Percentiles rank a stretch among this genome's conserved stretches.
phyloP scores from a whole-genome alignment of 1,284 basidiomycete genomes.

The Mycena citricolor region DNA sequence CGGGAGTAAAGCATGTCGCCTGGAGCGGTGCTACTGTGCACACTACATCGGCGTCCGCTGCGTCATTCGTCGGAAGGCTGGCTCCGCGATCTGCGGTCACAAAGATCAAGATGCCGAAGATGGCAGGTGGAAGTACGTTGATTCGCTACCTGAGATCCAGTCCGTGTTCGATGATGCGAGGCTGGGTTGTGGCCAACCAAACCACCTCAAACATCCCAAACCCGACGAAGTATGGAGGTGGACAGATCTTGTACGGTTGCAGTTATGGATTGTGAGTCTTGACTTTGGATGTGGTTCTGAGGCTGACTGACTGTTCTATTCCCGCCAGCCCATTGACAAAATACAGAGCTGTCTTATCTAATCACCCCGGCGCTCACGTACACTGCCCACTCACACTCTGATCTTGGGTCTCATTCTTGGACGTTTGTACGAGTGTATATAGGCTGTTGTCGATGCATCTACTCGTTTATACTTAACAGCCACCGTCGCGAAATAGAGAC shows the following conservation, averaged over 20 bases:
- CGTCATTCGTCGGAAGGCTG: constrained; percentile 18
- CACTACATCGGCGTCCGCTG: constrained; percentile 13
- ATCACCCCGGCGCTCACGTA: too few relatives aligned
- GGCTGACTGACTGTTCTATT: not conserved
- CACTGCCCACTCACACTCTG: too few relatives aligned
- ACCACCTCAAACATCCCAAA: constrained; percentile 70
- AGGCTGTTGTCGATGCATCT: too few relatives aligned
- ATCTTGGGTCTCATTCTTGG: too few relatives aligned
- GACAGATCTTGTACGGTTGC: constrained; percentile 72
- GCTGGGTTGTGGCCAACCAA: constrained; percentile 67
- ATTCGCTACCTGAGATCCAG: constrained; percentile 73
- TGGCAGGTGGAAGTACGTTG: constrained; percentile 69
- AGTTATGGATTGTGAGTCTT: constrained; percentile 81
- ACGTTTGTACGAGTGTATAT: too few relatives aligned
- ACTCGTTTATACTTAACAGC: too few relatives aligned
- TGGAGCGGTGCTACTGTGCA: constrained; percentile 67
- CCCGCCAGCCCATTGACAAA: too few relatives aligned
- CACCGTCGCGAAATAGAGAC: too few relatives aligned
- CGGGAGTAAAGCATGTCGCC: constrained; percentile 49
- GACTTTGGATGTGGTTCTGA: too few relatives aligned
- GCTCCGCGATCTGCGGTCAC: constrained; percentile 9
- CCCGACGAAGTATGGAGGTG: constrained; percentile 70
- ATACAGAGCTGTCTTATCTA: too few relatives aligned
- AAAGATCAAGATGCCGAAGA: constrained; percentile 32
- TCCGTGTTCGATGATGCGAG: constrained; percentile 55